Base-by-base conservation (phyloP, 371 early-diverging fungal genomes). In the Mortierella sp. region DNA sequence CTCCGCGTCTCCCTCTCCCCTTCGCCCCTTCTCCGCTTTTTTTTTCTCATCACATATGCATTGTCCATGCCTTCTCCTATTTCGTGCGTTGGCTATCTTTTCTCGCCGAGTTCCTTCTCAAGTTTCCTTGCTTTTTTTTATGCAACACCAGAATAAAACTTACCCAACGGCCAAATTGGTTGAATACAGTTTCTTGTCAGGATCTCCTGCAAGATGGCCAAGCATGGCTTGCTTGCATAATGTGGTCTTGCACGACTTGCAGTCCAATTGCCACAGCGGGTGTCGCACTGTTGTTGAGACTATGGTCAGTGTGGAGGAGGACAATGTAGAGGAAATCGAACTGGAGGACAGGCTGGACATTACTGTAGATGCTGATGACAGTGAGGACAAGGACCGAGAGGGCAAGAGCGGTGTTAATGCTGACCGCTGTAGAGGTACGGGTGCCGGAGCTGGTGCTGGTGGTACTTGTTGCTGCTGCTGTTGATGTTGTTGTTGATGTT, bases 161-260 rank as follows among this genome's bases (percentile, higher is more conserved):
- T 77, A 77, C 77, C 77, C 77, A 72, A 77, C 26, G 44, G 72
- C 72, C 48, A 51, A 67, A 51, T 77, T 77, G 44, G 73, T 77
- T 0, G 77, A 77, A 31, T 72, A 77, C 50, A 72, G 26, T 67
- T 72, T 72, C 28, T 72, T 59, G 37, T 72, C 50, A n/a, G 77
- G 54, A 64, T 77, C 77, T 21, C 72, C 72, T 14, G 61, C 72
- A 51, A 72, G 53, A 53, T 77, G 77, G 21, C 77, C 77, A 16
- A 72, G 73, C 77, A 77, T 77, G 0, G 77, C 77, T 51, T 77
- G 77, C 26, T 77, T 67, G 11, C 67, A 77, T 53, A 77, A 9
- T 13, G 61, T 51, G 2, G 64, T 46, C 26, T 46, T 61, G 16
- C 77, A 77, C 14, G 53, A 40, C 26, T 51, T 77, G 43, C 77